Evolutionary conservation across 2,329 filamentous ascomycete species (phyloP), one percentile per base, ranked within the genome.

Genomic region (Botrytis deweyae): DNA sequence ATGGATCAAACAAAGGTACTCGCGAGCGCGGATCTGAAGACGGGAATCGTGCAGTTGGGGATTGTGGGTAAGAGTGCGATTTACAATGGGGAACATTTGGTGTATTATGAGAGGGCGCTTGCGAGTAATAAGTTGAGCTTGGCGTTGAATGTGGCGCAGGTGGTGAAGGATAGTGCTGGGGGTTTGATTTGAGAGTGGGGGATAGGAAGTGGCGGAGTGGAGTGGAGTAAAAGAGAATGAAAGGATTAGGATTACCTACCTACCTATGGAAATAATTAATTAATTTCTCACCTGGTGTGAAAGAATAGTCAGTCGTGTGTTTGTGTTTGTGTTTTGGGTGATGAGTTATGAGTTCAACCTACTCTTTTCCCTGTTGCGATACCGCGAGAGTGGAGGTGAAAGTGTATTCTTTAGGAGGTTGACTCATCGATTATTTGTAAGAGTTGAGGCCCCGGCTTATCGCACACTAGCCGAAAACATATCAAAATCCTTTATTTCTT

Each of bases 31-130:
- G 76, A 80, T 38, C 72, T 74, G 2, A 69, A 22, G 4, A 82
- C 84, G n/a, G 87, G 85, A 1, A 79, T 87, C 8, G 76, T 90
- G 1, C 86, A 87, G 3, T 78, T 90, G 38, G 80, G 83, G 10
- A 86, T 90, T 73, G 79, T 81, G 2, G 88, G 87, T 0, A 86
- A 86, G 55, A 84, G 82, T 29, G 85, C 83, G 63, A 78, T 86
- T 0, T 85, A 84, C 74, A 80, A 86, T 61, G 87, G 86, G 4
- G 74, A 86, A 77, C 82, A 86, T 64, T 76, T 90, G 70, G 79
- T 82, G 7, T 90, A 90, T 77, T 90, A 86, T 77, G 85, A 80
- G 70, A 64, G 77, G 42, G 87, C 88, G 4, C 81, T 90, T 52
- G 77, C 81, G 65, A 80, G 82, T 22, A 87, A 87, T 65, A 82